Base-by-base conservation (phyloP, 495 filamentous ascomycete genomes). In the Poronia punctata region DNA sequence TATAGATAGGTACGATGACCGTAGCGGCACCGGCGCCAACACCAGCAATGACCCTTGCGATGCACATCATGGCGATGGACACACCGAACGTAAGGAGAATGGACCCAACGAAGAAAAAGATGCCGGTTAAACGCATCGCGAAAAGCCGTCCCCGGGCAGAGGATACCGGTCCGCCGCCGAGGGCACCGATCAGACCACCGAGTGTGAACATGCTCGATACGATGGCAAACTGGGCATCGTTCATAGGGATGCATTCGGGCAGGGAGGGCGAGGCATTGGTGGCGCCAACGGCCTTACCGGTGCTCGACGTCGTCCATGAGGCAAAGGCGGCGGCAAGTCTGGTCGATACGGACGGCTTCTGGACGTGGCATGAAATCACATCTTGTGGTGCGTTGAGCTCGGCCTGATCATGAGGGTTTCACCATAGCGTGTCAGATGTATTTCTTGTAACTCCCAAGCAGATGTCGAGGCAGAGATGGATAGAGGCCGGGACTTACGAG, bases 1-100 rank as follows among this genome's bases (percentile, higher is more conserved):
- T 84, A 62, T 90, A 97, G 21, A 97, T 78, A n/a, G 92, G 92
- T 0, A 92, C 86, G n/a, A 94, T 83, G 16, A 97, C 92, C 7
- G 88, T 84, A 6, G 86, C 75, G 5, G 87, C 83, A 5, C 93
- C 92, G 6, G 88, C 84, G 5, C 84, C 92, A 2, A 95, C 48
- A 5, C 92, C 92, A 4, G 83, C 81, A 9, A 97, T 59, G 14
- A 93, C 69, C 21, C 93, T 72, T 17, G 92, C 92, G 17, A 86
- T 38, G 4, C 69, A 68, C 46, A 98, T 68, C 12, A 84, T 41
- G 1, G 68, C 52, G 16, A 95, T 82, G n/a, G 71, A 78, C 3
- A 70, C 60, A 0, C 88, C 77, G 6, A 85, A 45, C 0, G 85
- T 78, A 57, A 93, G 86, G 28, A 86, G 69, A 6, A 82, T 30